Percentiles rank a stretch among this genome's conserved stretches.
Conservation (phyloP, 768 basidiomycete species). For the Lepiota subincarnata region DNA sequence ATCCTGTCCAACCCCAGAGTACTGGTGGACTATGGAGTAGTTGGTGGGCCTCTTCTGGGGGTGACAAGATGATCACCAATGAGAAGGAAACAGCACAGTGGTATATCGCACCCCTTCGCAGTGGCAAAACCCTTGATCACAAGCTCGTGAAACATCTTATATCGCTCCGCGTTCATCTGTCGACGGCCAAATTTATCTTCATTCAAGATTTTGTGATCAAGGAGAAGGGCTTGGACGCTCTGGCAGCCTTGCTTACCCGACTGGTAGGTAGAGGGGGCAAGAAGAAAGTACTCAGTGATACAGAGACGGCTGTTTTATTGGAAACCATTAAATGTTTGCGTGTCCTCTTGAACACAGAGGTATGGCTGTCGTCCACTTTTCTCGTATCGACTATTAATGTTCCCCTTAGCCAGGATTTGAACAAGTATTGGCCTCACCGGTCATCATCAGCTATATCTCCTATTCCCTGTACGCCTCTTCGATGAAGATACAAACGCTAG, state of each 20-base stretch:
- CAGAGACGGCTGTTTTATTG: conserved; percentile 61
- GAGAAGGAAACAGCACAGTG: conserved; percentile 48
- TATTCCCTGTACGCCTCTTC: conserved; percentile 67
- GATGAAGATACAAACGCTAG: conserved; percentile 62
- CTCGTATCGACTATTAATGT: conserved; percentile 9
- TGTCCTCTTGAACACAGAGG: conserved; percentile 82
- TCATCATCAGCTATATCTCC: conserved; percentile 65
- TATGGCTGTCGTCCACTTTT: conserved; percentile 30
- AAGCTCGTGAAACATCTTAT: conserved; percentile 76
- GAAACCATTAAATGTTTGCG: conserved; percentile 80
- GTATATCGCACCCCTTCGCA: conserved; percentile 61
- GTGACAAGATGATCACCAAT: conserved; percentile 34
- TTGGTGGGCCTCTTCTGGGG: conserved; percentile 74
- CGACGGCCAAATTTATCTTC: conserved; percentile 77
- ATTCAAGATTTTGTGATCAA: conserved; percentile 70
- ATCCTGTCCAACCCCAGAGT: conserved; percentile 53
- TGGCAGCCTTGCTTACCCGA: conserved; percentile 53
- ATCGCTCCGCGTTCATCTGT: conserved; percentile 78
- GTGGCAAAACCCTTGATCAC: conserved; percentile 47
- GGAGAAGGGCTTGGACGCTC: conserved; percentile 60
- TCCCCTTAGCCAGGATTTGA: conserved; percentile 62
- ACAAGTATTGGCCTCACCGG: conserved; percentile 58
- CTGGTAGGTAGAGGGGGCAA: conserved; percentile 70
- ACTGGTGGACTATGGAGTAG: conserved; percentile 75
- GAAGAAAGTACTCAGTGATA: conserved; percentile 53